These are phyloP conservation scores for Leccinum ochraceum DNA, from an alignment of 768 basidiomycete genomes.

Conservation along the genomic window DNA sequence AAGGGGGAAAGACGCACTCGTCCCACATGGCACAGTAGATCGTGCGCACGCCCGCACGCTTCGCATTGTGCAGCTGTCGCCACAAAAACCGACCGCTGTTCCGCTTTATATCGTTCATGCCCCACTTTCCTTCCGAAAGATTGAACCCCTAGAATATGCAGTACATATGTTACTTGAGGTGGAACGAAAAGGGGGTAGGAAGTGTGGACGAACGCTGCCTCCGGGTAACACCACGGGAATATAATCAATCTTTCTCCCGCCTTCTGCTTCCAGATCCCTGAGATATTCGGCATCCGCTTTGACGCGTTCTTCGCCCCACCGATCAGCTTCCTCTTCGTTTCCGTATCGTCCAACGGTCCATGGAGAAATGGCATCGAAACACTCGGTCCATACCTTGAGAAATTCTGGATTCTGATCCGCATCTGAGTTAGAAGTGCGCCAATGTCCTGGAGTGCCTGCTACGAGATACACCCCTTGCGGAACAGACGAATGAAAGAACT, in stretches of 20 bases:
- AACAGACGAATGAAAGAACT: conserved; percentile 58
- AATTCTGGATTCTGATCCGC: conserved; percentile 70
- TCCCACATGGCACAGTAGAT: conserved; percentile 92
- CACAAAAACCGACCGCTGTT: conserved; percentile 78
- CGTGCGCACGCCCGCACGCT: conserved; percentile 56
- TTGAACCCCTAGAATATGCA: conserved; percentile 58
- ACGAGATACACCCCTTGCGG: conserved; percentile 77
- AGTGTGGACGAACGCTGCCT: conserved; percentile 60
- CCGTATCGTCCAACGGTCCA: conserved; percentile 80
- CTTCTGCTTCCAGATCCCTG: conserved; percentile 45
- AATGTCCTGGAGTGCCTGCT: conserved; percentile 69
- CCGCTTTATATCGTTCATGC: conserved; percentile 68
- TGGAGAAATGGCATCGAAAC: conserved; percentile 78
- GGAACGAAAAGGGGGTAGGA: background rate
- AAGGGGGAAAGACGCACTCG: conserved; percentile 45
- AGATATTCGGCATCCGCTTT: conserved; percentile 65
- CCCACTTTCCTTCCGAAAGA: conserved; percentile 68
- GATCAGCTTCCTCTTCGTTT: conserved; percentile 60
- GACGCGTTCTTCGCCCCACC: conserved; percentile 62
- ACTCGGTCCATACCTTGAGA: conserved; percentile 68
- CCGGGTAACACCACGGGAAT: conserved; percentile 85
- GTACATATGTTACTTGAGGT: conserved; percentile 9
- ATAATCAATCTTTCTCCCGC: conserved; percentile 64
- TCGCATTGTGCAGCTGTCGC: conserved; percentile 74
- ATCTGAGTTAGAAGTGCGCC: conserved; percentile 72